Conservation (phyloP, 768 basidiomycete species). For the Panellus pusillus region DNA sequence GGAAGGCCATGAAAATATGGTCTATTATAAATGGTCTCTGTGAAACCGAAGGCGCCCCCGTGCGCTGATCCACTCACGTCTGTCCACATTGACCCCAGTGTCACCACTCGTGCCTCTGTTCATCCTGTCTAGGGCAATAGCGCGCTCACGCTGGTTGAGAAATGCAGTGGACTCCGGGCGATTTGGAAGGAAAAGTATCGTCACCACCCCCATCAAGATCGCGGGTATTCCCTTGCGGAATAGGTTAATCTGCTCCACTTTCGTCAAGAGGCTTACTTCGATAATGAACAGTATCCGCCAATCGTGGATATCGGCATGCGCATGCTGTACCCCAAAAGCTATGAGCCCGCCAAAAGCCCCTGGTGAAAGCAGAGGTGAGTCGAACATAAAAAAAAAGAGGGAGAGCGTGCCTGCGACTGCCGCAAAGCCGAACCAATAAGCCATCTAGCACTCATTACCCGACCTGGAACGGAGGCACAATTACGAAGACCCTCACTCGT, state of each 20-base stretch:
- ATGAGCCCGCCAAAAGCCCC: slow-evolving; percentile 80
- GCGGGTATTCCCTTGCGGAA: slow-evolving; percentile 60
- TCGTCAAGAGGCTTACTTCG: slow-evolving; percentile 45
- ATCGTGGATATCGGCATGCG: slow-evolving; percentile 44
- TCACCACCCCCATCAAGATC: slow-evolving; percentile 58
- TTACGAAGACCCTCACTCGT: slow-evolving; percentile 40
- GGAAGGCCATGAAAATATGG: slow-evolving; percentile 61
- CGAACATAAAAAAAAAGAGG: neutral
- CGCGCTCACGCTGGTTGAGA: slow-evolving; percentile 45
- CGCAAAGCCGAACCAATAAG: slow-evolving; percentile 83
- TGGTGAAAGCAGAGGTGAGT: neutral
- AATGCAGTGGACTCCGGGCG: slow-evolving; percentile 53
- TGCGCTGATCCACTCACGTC: slow-evolving; percentile 36
- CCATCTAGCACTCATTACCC: slow-evolving; percentile 40
- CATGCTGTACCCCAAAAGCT: slow-evolving; percentile 75
- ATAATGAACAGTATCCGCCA: slow-evolving; percentile 73
- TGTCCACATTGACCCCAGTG: slow-evolving; percentile 60
- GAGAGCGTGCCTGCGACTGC: slow-evolving; percentile 60
- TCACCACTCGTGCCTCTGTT: slow-evolving; percentile 67
- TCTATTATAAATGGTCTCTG: slow-evolving; percentile 32
- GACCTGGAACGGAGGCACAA: neutral
- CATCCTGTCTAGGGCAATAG: slow-evolving; percentile 65
- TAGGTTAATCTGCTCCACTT: neutral
- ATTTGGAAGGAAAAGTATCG: slow-evolving; percentile 46
- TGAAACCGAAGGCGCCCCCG: neutral